Conservation (phyloP, 2,329 filamentous ascomycete genomes). For the Tolypocladium pustulatum region DNA sequence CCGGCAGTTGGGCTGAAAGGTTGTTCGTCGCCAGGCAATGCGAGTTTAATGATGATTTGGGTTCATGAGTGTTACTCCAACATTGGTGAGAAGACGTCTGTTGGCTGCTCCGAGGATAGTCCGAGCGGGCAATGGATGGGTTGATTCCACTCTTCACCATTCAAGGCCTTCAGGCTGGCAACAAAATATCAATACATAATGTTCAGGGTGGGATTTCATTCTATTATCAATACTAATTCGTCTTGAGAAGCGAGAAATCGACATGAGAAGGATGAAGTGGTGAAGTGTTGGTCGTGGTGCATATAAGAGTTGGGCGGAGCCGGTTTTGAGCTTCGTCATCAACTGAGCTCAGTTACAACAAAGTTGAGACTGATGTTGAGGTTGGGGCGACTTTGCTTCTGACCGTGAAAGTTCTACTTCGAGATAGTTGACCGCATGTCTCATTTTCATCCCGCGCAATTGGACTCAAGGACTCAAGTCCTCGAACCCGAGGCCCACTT, state of each 20-base stretch:
- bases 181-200: too few relatives aligned
- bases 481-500: not conserved
- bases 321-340: not conserved
- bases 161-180: not conserved
- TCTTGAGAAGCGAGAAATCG: too few relatives aligned
- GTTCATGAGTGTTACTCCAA: conserved; percentile 10
- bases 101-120: not conserved
- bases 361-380: too few relatives aligned
- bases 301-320: not conserved
- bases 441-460: not conserved
- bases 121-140: not conserved
- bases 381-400: too few relatives aligned
- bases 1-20: not conserved
- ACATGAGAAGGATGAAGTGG: not conserved
- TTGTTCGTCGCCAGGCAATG: not conserved
- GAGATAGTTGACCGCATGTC: not conserved
- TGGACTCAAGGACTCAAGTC: too few relatives aligned
- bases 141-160: not conserved
- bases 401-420: too few relatives aligned
- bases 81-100: not conserved
- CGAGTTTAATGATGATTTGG: conserved; percentile 6
- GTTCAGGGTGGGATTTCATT: too few relatives aligned
- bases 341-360: not conserved
- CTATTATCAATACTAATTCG: too few relatives aligned
- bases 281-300: not conserved